Percentiles rank a stretch among this genome's conserved stretches.
Evolutionary conservation across 2,329 filamentous ascomycete genomes (phyloP).

Genomic region (Immersiporthe knoxdaviesiana): DNA sequence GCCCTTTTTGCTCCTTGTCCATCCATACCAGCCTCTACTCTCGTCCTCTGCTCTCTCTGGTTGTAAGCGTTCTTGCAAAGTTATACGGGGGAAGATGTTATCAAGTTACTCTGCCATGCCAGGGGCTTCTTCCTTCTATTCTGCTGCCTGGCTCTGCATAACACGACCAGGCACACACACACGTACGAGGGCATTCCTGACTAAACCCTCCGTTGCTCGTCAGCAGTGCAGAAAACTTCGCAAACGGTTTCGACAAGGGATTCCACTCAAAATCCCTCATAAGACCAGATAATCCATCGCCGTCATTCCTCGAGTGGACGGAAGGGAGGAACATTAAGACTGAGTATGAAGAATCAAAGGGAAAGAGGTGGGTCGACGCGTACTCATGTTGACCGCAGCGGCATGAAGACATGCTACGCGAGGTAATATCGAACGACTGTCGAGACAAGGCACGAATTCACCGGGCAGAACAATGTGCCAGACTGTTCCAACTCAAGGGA

Average conservation of each 20-base stretch:
- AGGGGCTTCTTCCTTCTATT: neutral
- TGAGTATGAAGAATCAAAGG: neutral
- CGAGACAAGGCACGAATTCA: neutral
- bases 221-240: neutral
- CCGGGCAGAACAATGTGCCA: neutral
- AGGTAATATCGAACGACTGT: neutral
- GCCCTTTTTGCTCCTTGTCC: neutral
- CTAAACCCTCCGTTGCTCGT: neutral
- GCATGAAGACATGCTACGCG: neutral
- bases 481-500: neutral
- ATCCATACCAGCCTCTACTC: neutral
- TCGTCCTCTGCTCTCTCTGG: neutral
- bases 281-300: neutral
- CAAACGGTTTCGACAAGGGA: neutral
- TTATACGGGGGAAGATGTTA: neutral
- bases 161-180: neutral
- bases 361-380: neutral
- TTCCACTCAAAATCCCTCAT: neutral
- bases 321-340: neutral
- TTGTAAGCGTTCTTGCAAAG: neutral
- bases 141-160: neutral
- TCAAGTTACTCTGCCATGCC: neutral
- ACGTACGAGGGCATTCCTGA: neutral
- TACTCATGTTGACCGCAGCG: neutral
- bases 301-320: neutral